Evolutionary conservation across 345 rosid species (phyloP), one percentile per base, ranked within the genome.

Genomic region (Clausena lansium): DNA sequence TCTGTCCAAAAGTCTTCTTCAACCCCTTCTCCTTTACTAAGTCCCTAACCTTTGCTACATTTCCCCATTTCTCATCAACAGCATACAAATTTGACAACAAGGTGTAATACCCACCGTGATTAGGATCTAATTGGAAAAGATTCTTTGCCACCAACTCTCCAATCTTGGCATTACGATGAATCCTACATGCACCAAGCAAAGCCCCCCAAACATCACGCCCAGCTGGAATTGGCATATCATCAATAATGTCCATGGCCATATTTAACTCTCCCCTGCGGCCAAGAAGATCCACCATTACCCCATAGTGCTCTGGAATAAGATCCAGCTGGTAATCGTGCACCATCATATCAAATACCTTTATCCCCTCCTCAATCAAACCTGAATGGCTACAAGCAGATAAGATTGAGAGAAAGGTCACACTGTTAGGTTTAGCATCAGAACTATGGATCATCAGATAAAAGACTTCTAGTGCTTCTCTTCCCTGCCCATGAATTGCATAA

Each of bases 341-440:
- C 93, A 91, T 88, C 84, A 82, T 60, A 67, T 78, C 69, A 78
- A 86, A 87, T 69, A 87, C 74, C 70, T 80, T 74, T n/a, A 83
- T 70, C 25, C 93, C 93, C 59, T 84, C 86, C 10, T 69, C 78
- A 33, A 88, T 73, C 79, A 85, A 83, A 76, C 93, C 95, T 10
- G 87, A 70, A 81, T 89, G 91, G 77, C 91, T 89, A 82, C 93
- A 91, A 32, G 88, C 89, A 50, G 91, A 88, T 73, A 91, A 77
- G 20, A 89, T 17, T 55, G 89, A 85, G 55, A 85, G 83, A 78
- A 85, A 91, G 8, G 91, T 88, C 58, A 88, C 88, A 52, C 78
- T 68, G 71, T 88, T 88, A n/a, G 93, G 94, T 84, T 65, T 72
- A 57, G 80, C 72, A 35, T 50, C 68, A 15, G 87, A 79, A 65